Base-by-base conservation (phyloP, 2,329 filamentous ascomycete genomes). In the Alternaria sp. region DNA sequence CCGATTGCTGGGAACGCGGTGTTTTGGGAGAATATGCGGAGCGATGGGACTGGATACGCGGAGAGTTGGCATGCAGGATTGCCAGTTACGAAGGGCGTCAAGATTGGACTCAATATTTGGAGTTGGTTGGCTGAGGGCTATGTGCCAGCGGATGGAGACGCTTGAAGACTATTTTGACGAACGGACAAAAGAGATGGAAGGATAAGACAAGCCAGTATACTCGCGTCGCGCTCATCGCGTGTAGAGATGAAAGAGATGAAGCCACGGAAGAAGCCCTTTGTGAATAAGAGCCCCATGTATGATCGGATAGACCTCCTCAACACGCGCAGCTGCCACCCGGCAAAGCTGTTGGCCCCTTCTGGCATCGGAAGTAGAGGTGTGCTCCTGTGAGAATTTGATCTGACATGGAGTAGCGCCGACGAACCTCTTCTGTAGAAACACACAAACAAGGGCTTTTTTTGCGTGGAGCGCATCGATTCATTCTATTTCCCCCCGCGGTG, bases 51-150 rank as follows among this genome's bases (percentile, higher is more conserved):
- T 21, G 87, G 86, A 12, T 87, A 87, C 70, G 80, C 82, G 61
- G 86, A 89, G 76, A 87, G 85, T 30, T 87, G 87, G 81, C 88
- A 90, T 81, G 86, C 87, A 46, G 87, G 86, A 6, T 79, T 88
- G 71, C 87, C 87, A 9, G 87, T 90, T 0, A 76, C 77, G 52
- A 80, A 76, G 44, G 88, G 88, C 3, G 81, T 78, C 40, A 89
- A 90, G 79, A 82, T 89, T 60, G 88, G 87, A 0, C 75, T 89
- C 77, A 89, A 90, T 77, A 88, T 90, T 64, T 90, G 88, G 88
- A 88, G 85, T 76, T 89, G 87, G 87, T 85, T 84, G 74, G 85
- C 87, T 76, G 71, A 76, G 17, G 73, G 72, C 6, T 75, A 70
- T 62, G 67, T 72, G 44, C 69, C 71, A 13, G 21, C 28, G 19